phyloP scores from a whole-genome alignment of 2,329 filamentous ascomycete genomes.

The Rhinocladiella similis region DNA sequence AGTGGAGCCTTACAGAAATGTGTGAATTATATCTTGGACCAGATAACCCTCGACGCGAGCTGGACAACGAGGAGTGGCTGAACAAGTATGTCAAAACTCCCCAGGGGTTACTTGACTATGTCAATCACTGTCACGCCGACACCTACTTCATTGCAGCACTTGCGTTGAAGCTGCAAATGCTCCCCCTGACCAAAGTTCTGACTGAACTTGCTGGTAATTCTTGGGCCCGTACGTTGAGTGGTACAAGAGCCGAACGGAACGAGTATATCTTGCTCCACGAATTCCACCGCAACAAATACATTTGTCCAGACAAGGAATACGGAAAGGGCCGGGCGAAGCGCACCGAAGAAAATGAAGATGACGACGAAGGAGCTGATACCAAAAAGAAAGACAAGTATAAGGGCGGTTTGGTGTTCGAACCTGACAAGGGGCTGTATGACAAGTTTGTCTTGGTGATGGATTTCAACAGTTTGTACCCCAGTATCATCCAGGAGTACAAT shows the following conservation, averaged over 20 bases:
- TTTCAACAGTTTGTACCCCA: slow-evolving; percentile 98
- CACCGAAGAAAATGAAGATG: slow-evolving; percentile 68
- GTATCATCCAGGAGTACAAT: slow-evolving; percentile 98
- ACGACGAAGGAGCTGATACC: slow-evolving; percentile 65
- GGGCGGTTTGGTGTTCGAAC: slow-evolving; percentile 96
- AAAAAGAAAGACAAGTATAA: slow-evolving; percentile 99
- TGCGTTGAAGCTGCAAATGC: slow-evolving; percentile 83
- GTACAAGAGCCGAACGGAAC: slow-evolving; percentile 94
- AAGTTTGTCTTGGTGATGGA: slow-evolving; percentile 99
- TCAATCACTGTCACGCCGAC: slow-evolving; percentile 91
- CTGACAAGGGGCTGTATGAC: slow-evolving; percentile 95
- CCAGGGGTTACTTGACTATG: slow-evolving; percentile 86
- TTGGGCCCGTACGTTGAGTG: slow-evolving; percentile 93
- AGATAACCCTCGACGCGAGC: slow-evolving; percentile 71
- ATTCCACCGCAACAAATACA: slow-evolving; percentile 95
- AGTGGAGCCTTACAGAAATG: slow-evolving; percentile 98
- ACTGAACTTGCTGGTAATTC: slow-evolving; percentile 98
- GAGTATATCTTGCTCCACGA: slow-evolving; percentile 99
- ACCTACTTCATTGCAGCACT: slow-evolving; percentile 95
- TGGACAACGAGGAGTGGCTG: slow-evolving; percentile 85
- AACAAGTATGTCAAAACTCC: slow-evolving; percentile 83
- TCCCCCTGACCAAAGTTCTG: slow-evolving; percentile 89
- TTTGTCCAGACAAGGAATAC: slow-evolving; percentile 91
- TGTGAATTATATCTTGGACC: slow-evolving; percentile 82
- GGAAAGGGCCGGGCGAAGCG: slow-evolving; percentile 72